Conservation (phyloP, 768 basidiomycete species). For the Auricularia sp. region DNA sequence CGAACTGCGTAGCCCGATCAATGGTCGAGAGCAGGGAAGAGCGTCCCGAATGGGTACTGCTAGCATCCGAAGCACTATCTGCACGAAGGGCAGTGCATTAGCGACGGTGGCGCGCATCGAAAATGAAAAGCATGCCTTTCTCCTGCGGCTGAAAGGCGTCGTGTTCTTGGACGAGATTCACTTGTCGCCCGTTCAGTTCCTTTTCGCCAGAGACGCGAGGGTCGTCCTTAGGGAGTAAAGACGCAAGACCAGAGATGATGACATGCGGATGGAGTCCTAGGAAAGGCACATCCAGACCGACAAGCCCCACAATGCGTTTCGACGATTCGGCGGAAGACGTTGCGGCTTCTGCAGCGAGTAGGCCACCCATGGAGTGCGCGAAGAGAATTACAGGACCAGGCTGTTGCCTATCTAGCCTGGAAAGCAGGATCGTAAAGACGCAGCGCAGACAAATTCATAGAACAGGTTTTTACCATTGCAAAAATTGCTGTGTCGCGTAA, state of each 20-base stretch:
- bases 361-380: slow-evolving; percentile 53
- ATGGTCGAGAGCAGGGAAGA: slow-evolving; percentile 13
- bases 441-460: neutral
- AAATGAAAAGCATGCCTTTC: neutral
- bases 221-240: slow-evolving; percentile 31
- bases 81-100: neutral
- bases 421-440: neutral
- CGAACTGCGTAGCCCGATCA: slow-evolving; percentile 27
- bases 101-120: neutral
- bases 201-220: neutral
- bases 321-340: slow-evolving; percentile 17
- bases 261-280: slow-evolving; percentile 57
- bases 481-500: slow-evolving; percentile 39
- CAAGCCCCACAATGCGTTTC: slow-evolving; percentile 33
- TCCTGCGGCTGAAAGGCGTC: neutral
- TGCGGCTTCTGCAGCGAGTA: slow-evolving; percentile 48
- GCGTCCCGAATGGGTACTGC: neutral
- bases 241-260: slow-evolving; percentile 44
- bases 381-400: slow-evolving; percentile 45
- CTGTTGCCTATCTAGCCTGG: slow-evolving; percentile 44
- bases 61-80: neutral
- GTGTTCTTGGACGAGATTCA: neutral
- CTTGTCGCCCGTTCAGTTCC: neutral
- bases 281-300: slow-evolving; percentile 52
- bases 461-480: slow-evolving; percentile 35